phyloP scores from a whole-genome alignment of 2,329 filamentous ascomycete genomes.

The Alternaria angustiovoidea region DNA sequence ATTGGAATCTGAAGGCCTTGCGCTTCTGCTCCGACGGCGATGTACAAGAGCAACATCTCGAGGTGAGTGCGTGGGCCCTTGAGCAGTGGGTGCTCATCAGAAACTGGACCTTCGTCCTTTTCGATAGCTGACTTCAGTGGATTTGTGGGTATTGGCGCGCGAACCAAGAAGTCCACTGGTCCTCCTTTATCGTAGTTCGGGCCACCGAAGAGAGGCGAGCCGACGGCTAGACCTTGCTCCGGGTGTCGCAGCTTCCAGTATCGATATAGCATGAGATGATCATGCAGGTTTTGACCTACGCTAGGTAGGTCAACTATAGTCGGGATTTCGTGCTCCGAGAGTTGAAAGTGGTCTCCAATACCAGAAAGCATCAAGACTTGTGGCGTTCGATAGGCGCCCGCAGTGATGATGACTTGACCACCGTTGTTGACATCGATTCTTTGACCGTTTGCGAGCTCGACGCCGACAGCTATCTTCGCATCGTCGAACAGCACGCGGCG shows the following conservation, averaged over 20 bases:
- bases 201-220: slow-evolving; percentile 27
- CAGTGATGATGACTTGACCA: slow-evolving; percentile 41
- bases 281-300: slow-evolving; percentile 69
- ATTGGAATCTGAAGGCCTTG: slow-evolving; percentile 26
- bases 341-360: slow-evolving; percentile 51
- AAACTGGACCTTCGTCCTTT: not conserved
- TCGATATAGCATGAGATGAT: slow-evolving; percentile 55
- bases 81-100: not conserved
- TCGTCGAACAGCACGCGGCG: slow-evolving; percentile 20
- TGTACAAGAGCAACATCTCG: not conserved
- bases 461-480: slow-evolving; percentile 22
- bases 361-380: slow-evolving; percentile 43
- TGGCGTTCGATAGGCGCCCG: slow-evolving; percentile 42
- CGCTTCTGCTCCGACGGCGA: slow-evolving; percentile 12
- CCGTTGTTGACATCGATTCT: not conserved
- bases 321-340: slow-evolving; percentile 53
- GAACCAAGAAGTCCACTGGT: slow-evolving; percentile 33
- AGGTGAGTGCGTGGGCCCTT: not conserved
- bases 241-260: slow-evolving; percentile 39
- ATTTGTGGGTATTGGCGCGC: slow-evolving; percentile 15
- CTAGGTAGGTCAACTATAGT: slow-evolving; percentile 57
- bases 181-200: slow-evolving; percentile 32
- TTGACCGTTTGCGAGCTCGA: slow-evolving; percentile 24
- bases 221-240: slow-evolving; percentile 28
- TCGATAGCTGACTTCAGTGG: not conserved